Percentiles rank a stretch among this genome's conserved stretches.
phyloP scores from a whole-genome alignment of 1,139 yeast species.

The Sugiyamaella novakii region DNA sequence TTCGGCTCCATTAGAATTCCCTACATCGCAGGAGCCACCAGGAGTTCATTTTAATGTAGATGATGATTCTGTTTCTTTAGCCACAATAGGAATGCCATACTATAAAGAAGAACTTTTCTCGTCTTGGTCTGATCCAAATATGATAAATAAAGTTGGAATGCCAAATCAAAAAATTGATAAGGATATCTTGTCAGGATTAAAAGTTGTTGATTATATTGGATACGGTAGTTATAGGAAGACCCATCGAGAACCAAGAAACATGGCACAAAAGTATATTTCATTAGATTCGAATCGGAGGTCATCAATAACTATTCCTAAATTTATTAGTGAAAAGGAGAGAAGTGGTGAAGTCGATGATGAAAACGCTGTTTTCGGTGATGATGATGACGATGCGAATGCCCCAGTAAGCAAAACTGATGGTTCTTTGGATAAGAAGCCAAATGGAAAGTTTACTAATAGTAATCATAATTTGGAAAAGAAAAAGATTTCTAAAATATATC shows the following conservation, averaged over 20 bases:
- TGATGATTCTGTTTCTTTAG: conserved; percentile 58
- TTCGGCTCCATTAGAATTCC: conserved; percentile 55
- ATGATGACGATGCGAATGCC: conserved; percentile 22
- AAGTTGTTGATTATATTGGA: conserved; percentile 35
- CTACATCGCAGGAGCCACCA: conserved; percentile 40
- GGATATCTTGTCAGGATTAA: conserved; percentile 36
- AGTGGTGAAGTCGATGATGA: conserved; percentile 29
- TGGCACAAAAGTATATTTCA: conserved; percentile 51
- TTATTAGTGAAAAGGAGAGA: conserved; percentile 65
- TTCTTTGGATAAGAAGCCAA: conserved; percentile 30
- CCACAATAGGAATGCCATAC: conserved; percentile 81
- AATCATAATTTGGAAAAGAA: conserved; percentile 32
- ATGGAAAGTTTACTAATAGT: conserved; percentile 28
- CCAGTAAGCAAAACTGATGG: too few relatives aligned
- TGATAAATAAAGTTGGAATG: conserved; percentile 39
- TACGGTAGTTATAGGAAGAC: conserved; percentile 56
- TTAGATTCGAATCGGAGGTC: conserved; percentile 42
- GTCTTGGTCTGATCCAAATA: conserved; percentile 54
- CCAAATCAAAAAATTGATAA: conserved; percentile 40
- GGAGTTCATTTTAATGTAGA: conserved; percentile 47
- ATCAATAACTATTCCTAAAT: conserved; percentile 55
- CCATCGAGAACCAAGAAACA: conserved; percentile 32
- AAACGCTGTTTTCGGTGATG: conserved; percentile 19
- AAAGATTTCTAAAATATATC: conserved; percentile 68
- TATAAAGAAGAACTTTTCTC: conserved; percentile 78